These are phyloP conservation scores for Plectosphaerella cucumerina DNA, from an alignment of 2,329 filamentous ascomycete species.

Conservation along the genomic window DNA sequence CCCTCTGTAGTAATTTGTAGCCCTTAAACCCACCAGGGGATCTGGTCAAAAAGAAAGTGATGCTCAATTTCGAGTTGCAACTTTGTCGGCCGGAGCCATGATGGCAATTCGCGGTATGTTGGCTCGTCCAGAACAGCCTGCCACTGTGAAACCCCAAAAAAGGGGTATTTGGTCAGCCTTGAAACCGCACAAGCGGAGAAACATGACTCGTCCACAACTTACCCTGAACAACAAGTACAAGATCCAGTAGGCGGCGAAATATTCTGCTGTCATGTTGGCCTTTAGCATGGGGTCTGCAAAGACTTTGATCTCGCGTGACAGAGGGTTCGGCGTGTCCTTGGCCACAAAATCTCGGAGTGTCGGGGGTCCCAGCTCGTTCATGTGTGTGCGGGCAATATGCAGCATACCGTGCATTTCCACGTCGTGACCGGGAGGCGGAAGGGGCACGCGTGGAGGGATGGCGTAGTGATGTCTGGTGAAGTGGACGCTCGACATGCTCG, in stretches of 20 bases:
- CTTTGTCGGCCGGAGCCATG: neutral
- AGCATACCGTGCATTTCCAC: neutral
- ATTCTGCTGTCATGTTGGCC: neutral
- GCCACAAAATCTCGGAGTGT: neutral
- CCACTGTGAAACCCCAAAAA: no score
- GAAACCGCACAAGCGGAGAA: neutral
- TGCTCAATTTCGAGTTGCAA: neutral
- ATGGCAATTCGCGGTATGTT: neutral
- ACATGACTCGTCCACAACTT: neutral
- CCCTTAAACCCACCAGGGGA: conserved; percentile 1
- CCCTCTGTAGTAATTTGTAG: neutral
- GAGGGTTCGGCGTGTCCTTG: neutral
- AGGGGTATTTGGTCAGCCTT: neutral
- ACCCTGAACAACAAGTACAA: neutral
- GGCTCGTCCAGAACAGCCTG: neutral
- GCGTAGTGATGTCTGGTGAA: neutral
- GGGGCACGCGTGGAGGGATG: neutral
- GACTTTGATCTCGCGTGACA: neutral
- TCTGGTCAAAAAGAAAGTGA: neutral
- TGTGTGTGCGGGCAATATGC: neutral
- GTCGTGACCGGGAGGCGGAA: neutral
- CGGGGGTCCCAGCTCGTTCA: neutral
- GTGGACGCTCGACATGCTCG: neutral
- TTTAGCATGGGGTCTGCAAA: neutral
- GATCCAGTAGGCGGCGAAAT: neutral